Evolutionary conservation across 208 protist species (phyloP).

Genomic region (Acanthamoeba triangularis): DNA sequence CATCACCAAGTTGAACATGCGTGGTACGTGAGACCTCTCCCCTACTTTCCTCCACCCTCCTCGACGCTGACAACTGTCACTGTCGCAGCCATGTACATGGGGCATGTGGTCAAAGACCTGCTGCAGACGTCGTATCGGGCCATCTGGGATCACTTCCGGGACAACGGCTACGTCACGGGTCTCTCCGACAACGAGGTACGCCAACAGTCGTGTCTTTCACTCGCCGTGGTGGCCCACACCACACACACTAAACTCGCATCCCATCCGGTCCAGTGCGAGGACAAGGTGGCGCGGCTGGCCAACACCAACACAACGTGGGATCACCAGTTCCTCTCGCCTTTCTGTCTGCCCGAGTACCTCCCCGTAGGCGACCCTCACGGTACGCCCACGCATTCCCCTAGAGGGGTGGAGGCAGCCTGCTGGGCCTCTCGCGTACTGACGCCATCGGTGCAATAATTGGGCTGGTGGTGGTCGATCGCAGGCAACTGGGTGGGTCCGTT

Average conservation of each 20-base stretch:
- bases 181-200: constrained; percentile 66
- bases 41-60: neutral
- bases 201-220: neutral
- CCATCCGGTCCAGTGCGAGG: constrained; percentile 18
- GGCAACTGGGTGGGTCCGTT: constrained; percentile 69
- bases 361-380: constrained; percentile 54
- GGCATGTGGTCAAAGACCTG: neutral
- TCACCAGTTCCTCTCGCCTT: constrained; percentile 67
- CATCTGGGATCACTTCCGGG: constrained; percentile 68
- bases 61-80: neutral
- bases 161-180: constrained; percentile 51
- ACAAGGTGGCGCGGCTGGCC: constrained; percentile 68
- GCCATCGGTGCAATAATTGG: no score
- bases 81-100: constrained; percentile 62
- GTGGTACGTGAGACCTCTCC: neutral
- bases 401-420: no score
- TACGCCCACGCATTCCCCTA: neutral
- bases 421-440: neutral
- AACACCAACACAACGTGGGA: constrained; percentile 64
- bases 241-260: neutral
- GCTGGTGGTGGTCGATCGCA: neutral
- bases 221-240: neutral
- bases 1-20: constrained; percentile 73
- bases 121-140: neutral
- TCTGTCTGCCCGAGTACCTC: constrained; percentile 21